Base-by-base conservation (phyloP, 1,139 yeast species). In the Candida albicans region DNA sequence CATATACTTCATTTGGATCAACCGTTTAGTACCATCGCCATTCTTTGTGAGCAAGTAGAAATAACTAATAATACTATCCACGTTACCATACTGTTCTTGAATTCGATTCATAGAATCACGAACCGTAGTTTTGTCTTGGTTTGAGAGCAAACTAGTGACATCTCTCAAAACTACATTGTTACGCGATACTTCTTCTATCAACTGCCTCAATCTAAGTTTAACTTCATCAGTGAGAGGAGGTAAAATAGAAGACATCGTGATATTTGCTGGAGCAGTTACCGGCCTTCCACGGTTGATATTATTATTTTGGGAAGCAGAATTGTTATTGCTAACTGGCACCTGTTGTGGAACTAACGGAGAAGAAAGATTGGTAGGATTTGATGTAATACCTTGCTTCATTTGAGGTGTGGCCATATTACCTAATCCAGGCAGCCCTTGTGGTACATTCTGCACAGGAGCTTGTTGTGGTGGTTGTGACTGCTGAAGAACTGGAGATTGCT, bases 1-100 rank as follows among this genome's bases (percentile, higher is more conserved):
- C 85, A 88, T 84, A 49, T 81, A 75, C 62, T 88, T 84, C 75
- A 87, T 81, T 59, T 87, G 93, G 48, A 89, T 73, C 50, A 89
- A 75, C 50, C 87, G 77, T 55, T 81, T 81, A 1, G 96, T 85
- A 5, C 88, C 91, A 44, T 82, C 88, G 37, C 75, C 77, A 58
- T 85, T 87, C 54, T 84, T 79, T 1, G 95, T 84, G 45, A 88
- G 71, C 47, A 84, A 77, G 57, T 78, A 88, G 55, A 87, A 87
- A 58, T 87, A 82, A 36, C 95, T 89, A 40, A 87, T 81, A 40
- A 88, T 73, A 49, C 83, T 83, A 58, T 88, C 95, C 18, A 86
- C 86, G 52, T 83, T 77, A 37, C 82, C 73, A 61, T 81, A 82
- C 51, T 84, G 77, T 50, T 82, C 88, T 30, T 82, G 76, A 41